phyloP scores from a whole-genome alignment of 1,284 basidiomycete species.

The Somion occarium region DNA sequence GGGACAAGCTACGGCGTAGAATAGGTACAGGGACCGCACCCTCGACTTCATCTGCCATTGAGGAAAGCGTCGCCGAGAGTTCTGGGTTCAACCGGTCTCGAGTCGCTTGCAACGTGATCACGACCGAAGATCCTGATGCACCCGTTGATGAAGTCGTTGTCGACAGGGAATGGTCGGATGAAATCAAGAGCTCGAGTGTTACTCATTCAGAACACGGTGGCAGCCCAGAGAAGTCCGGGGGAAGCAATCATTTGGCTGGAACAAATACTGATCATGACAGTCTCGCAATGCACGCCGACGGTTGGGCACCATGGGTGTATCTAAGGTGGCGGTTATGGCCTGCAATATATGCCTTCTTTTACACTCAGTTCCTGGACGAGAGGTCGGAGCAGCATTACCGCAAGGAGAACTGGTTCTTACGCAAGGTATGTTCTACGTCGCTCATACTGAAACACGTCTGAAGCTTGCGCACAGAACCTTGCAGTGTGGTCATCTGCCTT shows the following conservation, averaged over 20 bases:
- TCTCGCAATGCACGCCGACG: slow-evolving; percentile 8
- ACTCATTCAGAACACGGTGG: slow-evolving; percentile 10
- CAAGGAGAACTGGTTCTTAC: slow-evolving; percentile 47
- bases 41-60: slow-evolving; percentile 10
- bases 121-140: slow-evolving; percentile 7
- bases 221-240: slow-evolving; percentile 9
- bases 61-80: slow-evolving; percentile 12
- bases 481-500: slow-evolving; percentile 64
- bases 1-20: slow-evolving; percentile 5
- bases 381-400: slow-evolving; percentile 56
- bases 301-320: slow-evolving; percentile 5
- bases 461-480: slow-evolving; percentile 44
- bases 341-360: slow-evolving; percentile 44
- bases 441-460: too few relatives aligned
- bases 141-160: slow-evolving; percentile 12
- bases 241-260: slow-evolving; percentile 12
- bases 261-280: slow-evolving; percentile 17
- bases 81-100: slow-evolving; percentile 1
- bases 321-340: slow-evolving; percentile 38
- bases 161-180: slow-evolving; percentile 10
- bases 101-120: too few relatives aligned
- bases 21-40: slow-evolving; percentile 12
- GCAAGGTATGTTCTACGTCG: slow-evolving; percentile 32
- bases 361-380: slow-evolving; percentile 49
- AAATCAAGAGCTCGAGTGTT: slow-evolving; percentile 10